Conservation (phyloP, 495 filamentous ascomycete species). For the Thozetella sp. region DNA sequence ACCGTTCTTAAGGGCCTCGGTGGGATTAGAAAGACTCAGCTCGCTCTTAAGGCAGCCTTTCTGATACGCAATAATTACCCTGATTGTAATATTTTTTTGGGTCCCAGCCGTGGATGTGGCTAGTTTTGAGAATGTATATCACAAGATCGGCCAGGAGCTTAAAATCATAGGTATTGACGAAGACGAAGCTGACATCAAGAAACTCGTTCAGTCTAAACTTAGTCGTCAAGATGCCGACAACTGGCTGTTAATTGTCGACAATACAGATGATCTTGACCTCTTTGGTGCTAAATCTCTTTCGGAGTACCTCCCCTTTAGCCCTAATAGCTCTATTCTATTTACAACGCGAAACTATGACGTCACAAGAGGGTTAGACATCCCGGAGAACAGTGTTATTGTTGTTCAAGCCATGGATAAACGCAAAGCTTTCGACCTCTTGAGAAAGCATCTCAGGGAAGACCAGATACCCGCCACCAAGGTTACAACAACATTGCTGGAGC, state of each 20-base stretch:
- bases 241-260: slow-evolving; percentile 56
- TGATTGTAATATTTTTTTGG: slow-evolving; percentile 46
- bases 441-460: slow-evolving; percentile 8
- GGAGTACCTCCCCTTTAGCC: slow-evolving; percentile 35
- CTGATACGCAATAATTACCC: slow-evolving; percentile 31
- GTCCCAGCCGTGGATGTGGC: slow-evolving; percentile 32
- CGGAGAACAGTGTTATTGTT: slow-evolving; percentile 6
- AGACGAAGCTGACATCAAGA: slow-evolving; percentile 30
- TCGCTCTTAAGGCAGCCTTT: slow-evolving; percentile 55
- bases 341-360: slow-evolving; percentile 34
- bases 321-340: slow-evolving; percentile 36
- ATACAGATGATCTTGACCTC: slow-evolving; percentile 44
- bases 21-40: slow-evolving; percentile 50
- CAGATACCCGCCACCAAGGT: slow-evolving; percentile 11
- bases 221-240: slow-evolving; percentile 24
- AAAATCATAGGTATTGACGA: slow-evolving; percentile 30
- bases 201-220: slow-evolving; percentile 33
- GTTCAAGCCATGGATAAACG: slow-evolving; percentile 29
- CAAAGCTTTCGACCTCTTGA: slow-evolving; percentile 19
- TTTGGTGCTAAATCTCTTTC: slow-evolving; percentile 13
- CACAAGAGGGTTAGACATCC: slow-evolving; percentile 15
- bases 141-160: slow-evolving; percentile 34
- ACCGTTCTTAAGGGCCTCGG: slow-evolving; percentile 47
- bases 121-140: slow-evolving; percentile 44
- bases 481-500: slow-evolving; percentile 25